Evolutionary conservation across 2,329 filamentous ascomycete species (phyloP).

Genomic region (Epichloe glyceriae): DNA sequence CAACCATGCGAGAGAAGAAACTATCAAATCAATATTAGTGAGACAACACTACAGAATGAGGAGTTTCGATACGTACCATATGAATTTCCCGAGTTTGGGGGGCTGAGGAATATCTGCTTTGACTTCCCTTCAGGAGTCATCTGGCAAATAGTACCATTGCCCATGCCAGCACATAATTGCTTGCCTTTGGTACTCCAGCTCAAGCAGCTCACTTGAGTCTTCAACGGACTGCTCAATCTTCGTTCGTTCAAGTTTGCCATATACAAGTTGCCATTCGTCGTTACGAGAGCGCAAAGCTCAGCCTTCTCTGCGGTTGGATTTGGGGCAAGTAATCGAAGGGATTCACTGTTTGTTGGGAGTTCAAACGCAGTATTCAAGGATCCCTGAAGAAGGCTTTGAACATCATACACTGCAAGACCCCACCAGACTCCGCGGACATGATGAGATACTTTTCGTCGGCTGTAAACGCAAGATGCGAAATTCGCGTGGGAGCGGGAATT

Average conservation of each 20-base stretch:
- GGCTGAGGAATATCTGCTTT: conserved; percentile 73
- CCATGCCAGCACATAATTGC: conserved; percentile 76
- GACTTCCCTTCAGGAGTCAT: conserved; percentile 69
- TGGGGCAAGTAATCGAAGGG: conserved; percentile 61
- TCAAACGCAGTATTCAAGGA: conserved; percentile 59
- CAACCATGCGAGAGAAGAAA: conserved; percentile 76
- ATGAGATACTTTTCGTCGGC: conserved; percentile 78
- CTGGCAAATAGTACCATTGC: conserved; percentile 67
- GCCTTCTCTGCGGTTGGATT: conserved; percentile 67
- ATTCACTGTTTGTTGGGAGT: conserved; percentile 60
- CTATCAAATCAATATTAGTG: conserved; percentile 25
- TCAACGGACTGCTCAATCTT: conserved; percentile 50
- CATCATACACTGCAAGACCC: conserved; percentile 77
- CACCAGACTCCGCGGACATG: conserved; percentile 67
- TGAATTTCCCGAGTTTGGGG: conserved; percentile 47
- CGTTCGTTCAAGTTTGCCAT: conserved; percentile 68
- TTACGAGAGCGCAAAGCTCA: conserved; percentile 69
- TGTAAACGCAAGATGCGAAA: conserved; percentile 84
- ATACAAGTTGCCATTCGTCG: conserved; percentile 65
- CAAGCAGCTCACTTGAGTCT: conserved; percentile 64
- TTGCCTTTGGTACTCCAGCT: conserved; percentile 92
- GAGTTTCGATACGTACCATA: conserved; percentile 43
- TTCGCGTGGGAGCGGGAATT: conserved; percentile 57
- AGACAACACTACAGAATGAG: neutral
- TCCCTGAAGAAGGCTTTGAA: conserved; percentile 52